Conservation (phyloP, 1,284 basidiomycete species). For the Pholiota adiposa region DNA sequence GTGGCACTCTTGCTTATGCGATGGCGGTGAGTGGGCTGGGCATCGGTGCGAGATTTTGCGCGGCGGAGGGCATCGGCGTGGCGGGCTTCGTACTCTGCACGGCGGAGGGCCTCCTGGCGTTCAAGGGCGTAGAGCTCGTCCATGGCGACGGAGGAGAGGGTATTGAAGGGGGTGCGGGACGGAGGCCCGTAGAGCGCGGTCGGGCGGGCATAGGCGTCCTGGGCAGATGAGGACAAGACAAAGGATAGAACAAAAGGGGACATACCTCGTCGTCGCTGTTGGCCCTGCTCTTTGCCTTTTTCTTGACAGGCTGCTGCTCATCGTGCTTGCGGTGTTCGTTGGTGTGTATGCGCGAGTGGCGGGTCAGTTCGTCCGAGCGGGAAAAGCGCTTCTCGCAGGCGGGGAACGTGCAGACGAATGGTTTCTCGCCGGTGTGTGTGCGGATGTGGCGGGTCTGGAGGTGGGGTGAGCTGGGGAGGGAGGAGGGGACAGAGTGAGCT, state of each 20-base stretch:
- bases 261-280: constrained; percentile 81
- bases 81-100: constrained; percentile 84
- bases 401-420: constrained; percentile 91
- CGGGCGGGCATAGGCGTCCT: constrained; percentile 71
- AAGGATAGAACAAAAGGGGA: constrained; percentile 16
- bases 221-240: constrained; percentile 40
- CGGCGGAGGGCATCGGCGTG: constrained; percentile 81
- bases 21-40: constrained; percentile 25
- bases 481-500: constrained; percentile 26
- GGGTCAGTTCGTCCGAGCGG: constrained; percentile 95
- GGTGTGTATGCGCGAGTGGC: constrained; percentile 93
- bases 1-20: constrained; percentile 69
- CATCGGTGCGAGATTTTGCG: constrained; percentile 69
- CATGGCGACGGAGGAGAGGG: constrained; percentile 82
- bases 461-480: constrained; percentile 12
- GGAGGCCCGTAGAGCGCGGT: constrained; percentile 47
- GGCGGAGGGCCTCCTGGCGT: constrained; percentile 78
- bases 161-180: constrained; percentile 59
- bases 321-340: constrained; percentile 43
- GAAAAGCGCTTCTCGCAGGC: constrained; percentile 99
- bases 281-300: constrained; percentile 77
- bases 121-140: constrained; percentile 89
- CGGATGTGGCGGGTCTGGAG: constrained; percentile 95
- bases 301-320: constrained; percentile 54
- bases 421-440: constrained; percentile 98